These are phyloP conservation scores for Kentomonas sorsogonicus DNA, from an alignment of 208 protist species.

Conservation along the genomic window DNA sequence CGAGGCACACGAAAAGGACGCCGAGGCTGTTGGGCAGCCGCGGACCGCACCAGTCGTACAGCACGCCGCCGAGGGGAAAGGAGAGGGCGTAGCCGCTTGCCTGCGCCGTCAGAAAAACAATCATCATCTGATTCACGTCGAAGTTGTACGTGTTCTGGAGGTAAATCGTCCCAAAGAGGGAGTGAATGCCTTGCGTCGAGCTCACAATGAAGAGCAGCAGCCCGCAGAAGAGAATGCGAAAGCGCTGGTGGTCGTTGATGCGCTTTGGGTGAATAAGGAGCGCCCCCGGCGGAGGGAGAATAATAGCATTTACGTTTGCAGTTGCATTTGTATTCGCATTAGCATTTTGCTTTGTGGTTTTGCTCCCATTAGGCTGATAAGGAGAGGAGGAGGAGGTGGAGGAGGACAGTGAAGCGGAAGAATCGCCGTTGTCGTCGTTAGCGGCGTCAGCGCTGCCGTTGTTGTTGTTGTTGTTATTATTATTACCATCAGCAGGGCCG, in stretches of 20 bases:
- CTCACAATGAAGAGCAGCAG: slow-evolving; percentile 24
- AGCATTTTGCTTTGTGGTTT: not conserved
- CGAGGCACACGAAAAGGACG: slow-evolving; percentile 21
- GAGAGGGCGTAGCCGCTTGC: no score
- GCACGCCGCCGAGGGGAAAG: no score
- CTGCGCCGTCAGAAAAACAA: slow-evolving; percentile 19
- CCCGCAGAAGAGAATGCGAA: slow-evolving; percentile 31
- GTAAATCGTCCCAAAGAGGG: slow-evolving; percentile 28
- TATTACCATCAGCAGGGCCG: no score
- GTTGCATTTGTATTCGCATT: not conserved
- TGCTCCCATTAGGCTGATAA: not conserved
- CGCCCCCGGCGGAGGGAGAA: slow-evolving; percentile 3
- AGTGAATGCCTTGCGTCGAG: slow-evolving; percentile 21
- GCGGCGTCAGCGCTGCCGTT: no score
- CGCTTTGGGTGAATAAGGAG: slow-evolving; percentile 25
- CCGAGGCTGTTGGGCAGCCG: slow-evolving; percentile 15
- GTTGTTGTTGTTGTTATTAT: no score
- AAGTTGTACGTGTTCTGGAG: slow-evolving; percentile 30
- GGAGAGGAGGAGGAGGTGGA: no score
- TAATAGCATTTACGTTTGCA: not conserved
- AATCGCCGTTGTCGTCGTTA: no score
- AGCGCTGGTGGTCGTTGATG: slow-evolving; percentile 32
- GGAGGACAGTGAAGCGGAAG: no score
- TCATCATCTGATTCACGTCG: slow-evolving; percentile 18
- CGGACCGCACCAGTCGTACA: slow-evolving; percentile 35